Evolutionary conservation across 1,284 basidiomycete genomes (phyloP).

Genomic region (Chiua sp.): DNA sequence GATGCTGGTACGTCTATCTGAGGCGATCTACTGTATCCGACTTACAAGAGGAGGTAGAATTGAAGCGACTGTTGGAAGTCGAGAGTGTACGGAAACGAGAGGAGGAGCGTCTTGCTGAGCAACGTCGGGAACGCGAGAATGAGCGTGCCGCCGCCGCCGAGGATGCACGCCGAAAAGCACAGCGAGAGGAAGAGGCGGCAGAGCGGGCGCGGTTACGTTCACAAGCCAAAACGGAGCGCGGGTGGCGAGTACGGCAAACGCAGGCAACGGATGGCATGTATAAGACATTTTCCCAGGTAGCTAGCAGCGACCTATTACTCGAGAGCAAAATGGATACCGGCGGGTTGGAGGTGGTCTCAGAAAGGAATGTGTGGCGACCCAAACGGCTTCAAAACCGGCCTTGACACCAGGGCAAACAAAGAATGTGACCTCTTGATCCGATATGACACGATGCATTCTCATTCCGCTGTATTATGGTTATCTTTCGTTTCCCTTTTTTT

Average conservation of each 20-base stretch:
- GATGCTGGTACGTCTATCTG: conserved; percentile 54
- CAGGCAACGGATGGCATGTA: conserved; percentile 27
- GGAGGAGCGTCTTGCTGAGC: conserved; percentile 59
- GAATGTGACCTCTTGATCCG: not conserved
- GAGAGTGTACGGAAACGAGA: conserved; percentile 61
- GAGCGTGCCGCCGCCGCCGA: conserved; percentile 70
- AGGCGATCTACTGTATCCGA: not conserved
- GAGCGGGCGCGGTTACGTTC: conserved; percentile 46
- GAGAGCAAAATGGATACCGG: conserved; percentile 62
- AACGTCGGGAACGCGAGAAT: conserved; percentile 67
- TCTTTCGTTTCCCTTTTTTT: not conserved
- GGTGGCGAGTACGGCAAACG: conserved; percentile 24
- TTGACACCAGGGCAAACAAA: not conserved
- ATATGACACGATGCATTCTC: too few relatives aligned
- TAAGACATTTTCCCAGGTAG: conserved; percentile 39
- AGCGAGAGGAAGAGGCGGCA: conserved; percentile 84
- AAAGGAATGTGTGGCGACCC: conserved; percentile 51
- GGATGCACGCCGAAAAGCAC: conserved; percentile 60
- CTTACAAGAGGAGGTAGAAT: conserved; percentile 42
- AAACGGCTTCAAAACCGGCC: conserved; percentile 30
- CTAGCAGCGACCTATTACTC: conserved; percentile 28
- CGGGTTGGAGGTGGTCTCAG: conserved; percentile 68
- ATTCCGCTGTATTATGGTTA: not conserved
- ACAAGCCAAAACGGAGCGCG: conserved; percentile 30
- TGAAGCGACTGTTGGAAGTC: conserved; percentile 52